Evolutionary conservation across 2,329 filamentous ascomycete species (phyloP).

Genomic region (Pestalotiopsis sp.): DNA sequence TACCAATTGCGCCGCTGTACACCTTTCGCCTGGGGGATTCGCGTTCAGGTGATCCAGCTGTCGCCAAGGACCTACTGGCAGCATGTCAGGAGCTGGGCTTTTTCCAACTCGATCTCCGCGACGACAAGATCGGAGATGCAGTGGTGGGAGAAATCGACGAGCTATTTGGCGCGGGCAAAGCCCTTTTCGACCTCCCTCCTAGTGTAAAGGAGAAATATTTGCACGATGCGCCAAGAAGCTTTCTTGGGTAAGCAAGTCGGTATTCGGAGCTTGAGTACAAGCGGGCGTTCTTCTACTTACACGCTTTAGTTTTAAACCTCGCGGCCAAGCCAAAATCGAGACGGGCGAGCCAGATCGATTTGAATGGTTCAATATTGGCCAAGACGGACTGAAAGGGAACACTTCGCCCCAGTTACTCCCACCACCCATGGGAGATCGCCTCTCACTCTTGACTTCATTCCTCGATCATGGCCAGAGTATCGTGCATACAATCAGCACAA

Average conservation of each 20-base stretch:
- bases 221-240: conserved; percentile 17
- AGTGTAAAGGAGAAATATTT: conserved; percentile 16
- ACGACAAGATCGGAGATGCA: conserved; percentile 13
- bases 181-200: conserved; percentile 14
- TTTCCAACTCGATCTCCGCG: conserved; percentile 20
- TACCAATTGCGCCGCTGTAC: not conserved
- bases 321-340: conserved; percentile 21
- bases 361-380: conserved; percentile 32
- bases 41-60: not conserved
- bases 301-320: conserved; percentile 18
- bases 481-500: conserved; percentile 18
- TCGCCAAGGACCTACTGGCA: conserved; percentile 7
- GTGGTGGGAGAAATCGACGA: conserved; percentile 17
- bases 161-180: conserved; percentile 16
- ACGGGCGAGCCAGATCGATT: conserved; percentile 28
- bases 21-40: conserved; percentile 1
- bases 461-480: conserved; percentile 20
- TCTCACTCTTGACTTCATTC: conserved; percentile 15
- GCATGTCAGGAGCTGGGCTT: conserved; percentile 19
- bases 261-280: not conserved
- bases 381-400: conserved; percentile 32
- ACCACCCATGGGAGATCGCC: conserved; percentile 10
- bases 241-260: conserved; percentile 16
- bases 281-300: not conserved
- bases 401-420: conserved; percentile 18